Conservation (phyloP, 805 yeast species). For the Kregervanrija delftensis region DNA sequence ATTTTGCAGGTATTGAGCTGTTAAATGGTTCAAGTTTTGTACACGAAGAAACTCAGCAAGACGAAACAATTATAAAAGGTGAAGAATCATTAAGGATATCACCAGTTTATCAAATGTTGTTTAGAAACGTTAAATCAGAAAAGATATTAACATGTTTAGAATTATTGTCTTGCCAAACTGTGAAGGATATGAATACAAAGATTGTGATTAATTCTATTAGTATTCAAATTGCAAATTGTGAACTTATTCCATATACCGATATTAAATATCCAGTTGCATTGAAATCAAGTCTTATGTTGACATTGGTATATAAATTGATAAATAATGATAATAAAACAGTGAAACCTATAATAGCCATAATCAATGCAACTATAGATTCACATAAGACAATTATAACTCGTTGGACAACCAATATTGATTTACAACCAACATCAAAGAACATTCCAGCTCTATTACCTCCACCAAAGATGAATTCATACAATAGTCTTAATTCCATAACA, state of each 20-base stretch:
- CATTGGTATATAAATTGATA: slow-evolving; percentile 21
- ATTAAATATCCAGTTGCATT: slow-evolving; percentile 27
- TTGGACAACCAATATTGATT: slow-evolving; percentile 33
- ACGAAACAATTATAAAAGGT: slow-evolving; percentile 4
- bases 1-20: slow-evolving; percentile 11
- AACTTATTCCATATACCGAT: slow-evolving; percentile 14
- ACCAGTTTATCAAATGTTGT: slow-evolving; percentile 24
- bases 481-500: slow-evolving; percentile 17
- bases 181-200: slow-evolving; percentile 7
- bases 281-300: slow-evolving; percentile 11
- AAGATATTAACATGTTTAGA: slow-evolving; percentile 23
- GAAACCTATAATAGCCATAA: slow-evolving; percentile 21
- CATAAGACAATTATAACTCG: slow-evolving; percentile 21
- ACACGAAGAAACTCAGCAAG: not conserved
- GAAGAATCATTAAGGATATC: slow-evolving; percentile 12
- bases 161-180: slow-evolving; percentile 12
- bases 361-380: slow-evolving; percentile 15
- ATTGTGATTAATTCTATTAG: slow-evolving; percentile 14
- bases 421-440: slow-evolving; percentile 9
- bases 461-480: slow-evolving; percentile 14
- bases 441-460: slow-evolving; percentile 4
- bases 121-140: slow-evolving; percentile 21
- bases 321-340: slow-evolving; percentile 21
- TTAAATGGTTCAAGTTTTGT: slow-evolving; percentile 1
- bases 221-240: slow-evolving; percentile 20